phyloP scores from a whole-genome alignment of 1,284 basidiomycete species.

The Bondarzewia mesenterica region DNA sequence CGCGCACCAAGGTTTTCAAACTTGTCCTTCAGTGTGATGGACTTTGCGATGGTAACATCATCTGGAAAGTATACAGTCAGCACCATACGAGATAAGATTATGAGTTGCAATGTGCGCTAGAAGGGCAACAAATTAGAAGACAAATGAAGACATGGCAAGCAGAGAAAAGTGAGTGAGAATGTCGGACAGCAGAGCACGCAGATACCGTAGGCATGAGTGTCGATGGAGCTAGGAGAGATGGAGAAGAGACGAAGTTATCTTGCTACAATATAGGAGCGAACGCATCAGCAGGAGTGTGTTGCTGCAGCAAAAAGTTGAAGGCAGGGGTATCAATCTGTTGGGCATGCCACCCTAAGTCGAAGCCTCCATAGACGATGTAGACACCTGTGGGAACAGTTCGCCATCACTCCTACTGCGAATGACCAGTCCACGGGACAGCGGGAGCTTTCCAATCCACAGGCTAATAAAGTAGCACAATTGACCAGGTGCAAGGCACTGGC shows the following conservation, averaged over 20 bases:
- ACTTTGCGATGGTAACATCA: constrained; percentile 97
- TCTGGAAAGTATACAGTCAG: constrained; percentile 43
- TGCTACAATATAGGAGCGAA: background rate
- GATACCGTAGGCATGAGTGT: background rate
- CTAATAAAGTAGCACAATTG: too few relatives aligned
- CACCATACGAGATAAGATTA: background rate
- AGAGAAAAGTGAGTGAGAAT: background rate
- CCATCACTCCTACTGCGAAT: constrained; percentile 10
- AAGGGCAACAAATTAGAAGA: background rate
- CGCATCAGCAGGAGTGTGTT: constrained; percentile 6
- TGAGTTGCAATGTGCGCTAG: background rate
- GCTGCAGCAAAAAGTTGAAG: constrained; percentile 6
- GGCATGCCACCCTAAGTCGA: background rate
- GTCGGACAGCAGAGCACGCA: background rate
- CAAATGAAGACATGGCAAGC: background rate
- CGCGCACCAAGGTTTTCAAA: constrained; percentile 98
- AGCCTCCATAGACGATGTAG: background rate
- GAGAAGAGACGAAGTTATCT: background rate
- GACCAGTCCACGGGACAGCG: constrained; percentile 1
- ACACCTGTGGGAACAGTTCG: background rate
- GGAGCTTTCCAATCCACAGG: constrained; percentile 70
- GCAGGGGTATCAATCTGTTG: background rate
- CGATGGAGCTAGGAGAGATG: background rate
- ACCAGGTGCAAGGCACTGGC: too few relatives aligned
- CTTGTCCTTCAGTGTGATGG: constrained; percentile 93